phyloP scores from a whole-genome alignment of 805 yeast species.

The Torulaspora franciscae region DNA sequence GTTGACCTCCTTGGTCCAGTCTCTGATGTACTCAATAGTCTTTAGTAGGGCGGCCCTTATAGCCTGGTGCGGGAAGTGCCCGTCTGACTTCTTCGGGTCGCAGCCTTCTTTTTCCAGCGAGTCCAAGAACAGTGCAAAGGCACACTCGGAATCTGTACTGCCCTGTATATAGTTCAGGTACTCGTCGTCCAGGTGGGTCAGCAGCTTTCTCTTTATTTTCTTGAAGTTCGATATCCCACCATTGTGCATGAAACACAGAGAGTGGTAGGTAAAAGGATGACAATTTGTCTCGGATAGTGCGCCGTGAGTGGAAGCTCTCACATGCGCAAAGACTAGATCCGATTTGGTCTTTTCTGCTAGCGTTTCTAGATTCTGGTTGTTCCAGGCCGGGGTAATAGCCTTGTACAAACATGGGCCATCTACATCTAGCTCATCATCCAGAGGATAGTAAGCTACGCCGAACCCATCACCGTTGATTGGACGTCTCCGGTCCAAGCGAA shows the following conservation, averaged over 20 bases:
- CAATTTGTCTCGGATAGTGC: conserved; percentile 92
- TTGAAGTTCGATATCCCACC: conserved; percentile 79
- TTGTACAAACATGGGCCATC: conserved; percentile 87
- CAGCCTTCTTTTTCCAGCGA: conserved; percentile 68
- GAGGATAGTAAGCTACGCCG: conserved; percentile 88
- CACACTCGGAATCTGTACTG: conserved; percentile 92
- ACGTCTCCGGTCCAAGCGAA: conserved; percentile 78
- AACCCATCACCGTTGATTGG: conserved; percentile 98
- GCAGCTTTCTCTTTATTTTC: conserved; percentile 64
- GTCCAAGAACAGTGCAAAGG: conserved; percentile 83
- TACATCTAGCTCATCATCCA: conserved; percentile 48
- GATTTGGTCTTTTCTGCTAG: conserved; percentile 86
- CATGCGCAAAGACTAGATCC: conserved; percentile 85
- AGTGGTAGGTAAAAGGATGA: conserved; percentile 88
- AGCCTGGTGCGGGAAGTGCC: conserved; percentile 48
- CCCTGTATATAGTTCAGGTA: conserved; percentile 83
- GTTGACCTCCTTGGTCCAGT: conserved; percentile 68
- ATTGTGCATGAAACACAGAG: conserved; percentile 94
- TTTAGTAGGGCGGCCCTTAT: conserved; percentile 64
- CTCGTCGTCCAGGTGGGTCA: conserved; percentile 70
- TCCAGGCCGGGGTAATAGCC: conserved; percentile 98
- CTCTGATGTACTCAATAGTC: conserved; percentile 70
- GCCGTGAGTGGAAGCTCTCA: conserved; percentile 93
- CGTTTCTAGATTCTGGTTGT: conserved; percentile 81
- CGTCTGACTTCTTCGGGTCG: conserved; percentile 51